phyloP scores from a whole-genome alignment of 2,329 filamentous ascomycete genomes.

The Alternaria atra region DNA sequence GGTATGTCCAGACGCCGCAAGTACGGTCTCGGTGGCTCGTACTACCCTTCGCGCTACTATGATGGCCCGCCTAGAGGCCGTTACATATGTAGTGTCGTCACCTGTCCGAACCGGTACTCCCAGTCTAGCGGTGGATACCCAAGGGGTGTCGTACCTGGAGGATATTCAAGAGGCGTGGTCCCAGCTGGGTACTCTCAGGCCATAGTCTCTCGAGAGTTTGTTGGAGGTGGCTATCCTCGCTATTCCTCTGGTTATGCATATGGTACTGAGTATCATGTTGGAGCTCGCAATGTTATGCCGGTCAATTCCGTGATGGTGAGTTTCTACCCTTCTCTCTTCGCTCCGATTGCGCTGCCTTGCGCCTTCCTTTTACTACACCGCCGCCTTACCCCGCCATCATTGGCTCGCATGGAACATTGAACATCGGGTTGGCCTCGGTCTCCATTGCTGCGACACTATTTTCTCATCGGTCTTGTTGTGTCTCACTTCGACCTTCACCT shows the following conservation, averaged over 20 bases:
- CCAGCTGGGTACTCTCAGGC: constrained; percentile 7
- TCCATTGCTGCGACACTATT: not conserved
- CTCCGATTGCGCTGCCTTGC: constrained; percentile 17
- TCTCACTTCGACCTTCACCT: constrained; percentile 21
- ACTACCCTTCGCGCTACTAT: constrained; percentile 43
- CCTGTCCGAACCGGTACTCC: constrained; percentile 17
- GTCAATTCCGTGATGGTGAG: constrained; percentile 35
- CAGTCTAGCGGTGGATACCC: constrained; percentile 10
- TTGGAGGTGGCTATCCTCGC: not conserved
- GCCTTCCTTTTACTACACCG: constrained; percentile 23
- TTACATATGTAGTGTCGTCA: constrained; percentile 12
- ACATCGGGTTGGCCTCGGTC: constrained; percentile 2
- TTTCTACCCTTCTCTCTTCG: constrained; percentile 22
- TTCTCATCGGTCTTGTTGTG: constrained; percentile 13
- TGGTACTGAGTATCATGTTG: constrained; percentile 23
- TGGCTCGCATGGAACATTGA: constrained; percentile 6
- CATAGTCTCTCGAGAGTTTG: constrained; percentile 4
- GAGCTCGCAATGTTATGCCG: constrained; percentile 31
- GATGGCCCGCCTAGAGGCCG: constrained; percentile 21
- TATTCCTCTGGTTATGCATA: constrained; percentile 22
- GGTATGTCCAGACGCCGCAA: constrained; percentile 31
- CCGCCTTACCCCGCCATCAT: constrained; percentile 19
- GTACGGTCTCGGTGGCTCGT: constrained; percentile 31
- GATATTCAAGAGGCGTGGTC: constrained; percentile 12
- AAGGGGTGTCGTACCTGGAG: constrained; percentile 1